Base-by-base conservation (phyloP, 2,329 filamentous ascomycete species). In the Hypomyces perniciosus region DNA sequence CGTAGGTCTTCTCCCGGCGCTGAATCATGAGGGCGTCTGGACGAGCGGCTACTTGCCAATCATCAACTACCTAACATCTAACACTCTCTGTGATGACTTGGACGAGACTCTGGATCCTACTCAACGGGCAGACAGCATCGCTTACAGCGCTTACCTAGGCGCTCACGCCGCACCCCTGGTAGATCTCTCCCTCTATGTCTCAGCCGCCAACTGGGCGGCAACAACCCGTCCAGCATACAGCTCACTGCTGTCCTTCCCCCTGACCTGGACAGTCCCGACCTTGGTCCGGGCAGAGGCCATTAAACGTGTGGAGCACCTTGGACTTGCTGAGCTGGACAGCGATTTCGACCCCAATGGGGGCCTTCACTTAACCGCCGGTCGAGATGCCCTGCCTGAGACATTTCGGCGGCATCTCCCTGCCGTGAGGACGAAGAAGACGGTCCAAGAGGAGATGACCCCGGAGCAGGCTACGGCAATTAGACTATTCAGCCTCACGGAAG, bases 171-270 rank as follows among this genome's bases (percentile, higher is more conserved):
- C 84, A 45, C 82, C 86, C 31, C 80, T 97, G 54, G 68, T 96
- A 60, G 88, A 95, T 60, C 83, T 96, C 51, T 91, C 85, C 46
- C 84, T 97, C 59, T 97, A 95, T 68, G 86, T 93, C 56, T 93
- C 90, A 31, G 88, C 86, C 51, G 83, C 90, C 56, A 96, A 97
- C 72, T 99, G 93, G 79, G 77, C 83, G 50, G 74, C 78, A 40
- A 73, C 79, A 44, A 96, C 90, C 4, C 83, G 90, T 12, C 88
- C 90, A 2, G 85, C 89, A 35, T 96, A 90, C 71, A 89, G 85
- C 57, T 72, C 75, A 5, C 79, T 96, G 51, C 80, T 97, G 37
- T 81, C 86, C 38, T 95, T 93, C 76, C 90, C 93, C 13, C 78
- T 90, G 55, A 91, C 91, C 60, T 99, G 93, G 81, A 86, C 87